Conservation (phyloP, 2,329 filamentous ascomycete species). For the Dothidotthia symphoricarpi region DNA sequence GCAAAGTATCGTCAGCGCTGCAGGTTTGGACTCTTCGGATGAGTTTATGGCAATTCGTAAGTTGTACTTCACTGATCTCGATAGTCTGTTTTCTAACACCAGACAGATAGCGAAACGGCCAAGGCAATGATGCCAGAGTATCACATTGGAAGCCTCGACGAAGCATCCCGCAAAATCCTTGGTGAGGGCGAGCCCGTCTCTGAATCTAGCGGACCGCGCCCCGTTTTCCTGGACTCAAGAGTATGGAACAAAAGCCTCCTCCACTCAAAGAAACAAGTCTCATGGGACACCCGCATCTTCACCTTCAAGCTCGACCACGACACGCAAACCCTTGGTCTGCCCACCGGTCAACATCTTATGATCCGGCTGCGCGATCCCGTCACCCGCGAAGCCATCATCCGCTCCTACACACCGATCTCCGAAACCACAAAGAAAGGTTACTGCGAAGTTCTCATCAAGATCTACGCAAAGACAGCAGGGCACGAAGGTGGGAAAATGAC, state of each 20-base stretch:
- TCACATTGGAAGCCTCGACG: conserved; percentile 76
- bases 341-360: conserved; percentile 84
- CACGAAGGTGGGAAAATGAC: conserved; percentile 76
- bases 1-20: conserved; percentile 76
- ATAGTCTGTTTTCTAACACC: conserved; percentile 23
- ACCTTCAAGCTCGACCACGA: conserved; percentile 73
- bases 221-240: conserved; percentile 69
- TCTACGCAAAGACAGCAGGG: conserved; percentile 65
- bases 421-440: conserved; percentile 59
- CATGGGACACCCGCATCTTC: conserved; percentile 78
- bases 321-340: conserved; percentile 69
- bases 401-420: conserved; percentile 84
- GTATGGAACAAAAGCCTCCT: conserved; percentile 73
- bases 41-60: conserved; percentile 90
- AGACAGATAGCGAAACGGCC: conserved; percentile 80
- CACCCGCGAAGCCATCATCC: conserved; percentile 70
- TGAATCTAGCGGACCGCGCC: conserved; percentile 49
- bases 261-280: conserved; percentile 65
- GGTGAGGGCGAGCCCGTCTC: conserved; percentile 46
- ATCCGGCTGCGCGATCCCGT: conserved; percentile 73
- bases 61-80: conserved; percentile 29
- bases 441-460: conserved; percentile 76
- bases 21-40: conserved; percentile 78
- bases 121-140: conserved; percentile 86
- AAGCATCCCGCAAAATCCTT: conserved; percentile 57